A percentile compares a stretch with the other conserved stretches of the same genome.
Conservation (phyloP, 352 stramenopile species). For the Phytophthora ramorum region DNA sequence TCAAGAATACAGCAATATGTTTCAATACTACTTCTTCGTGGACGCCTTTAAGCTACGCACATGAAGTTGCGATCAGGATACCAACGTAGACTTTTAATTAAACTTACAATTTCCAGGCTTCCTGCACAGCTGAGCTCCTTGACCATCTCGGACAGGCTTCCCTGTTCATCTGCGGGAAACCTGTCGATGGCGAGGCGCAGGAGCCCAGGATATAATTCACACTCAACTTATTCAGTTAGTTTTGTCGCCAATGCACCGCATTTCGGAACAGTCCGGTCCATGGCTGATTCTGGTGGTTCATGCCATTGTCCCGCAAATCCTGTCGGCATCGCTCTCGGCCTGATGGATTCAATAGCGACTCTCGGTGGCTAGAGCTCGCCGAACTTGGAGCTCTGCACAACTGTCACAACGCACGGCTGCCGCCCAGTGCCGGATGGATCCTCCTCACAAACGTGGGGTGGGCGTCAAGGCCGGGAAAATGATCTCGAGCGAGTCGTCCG, state of each 20-base stretch:
- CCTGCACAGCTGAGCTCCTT: neutral
- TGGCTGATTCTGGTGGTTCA: slow-evolving; percentile 34
- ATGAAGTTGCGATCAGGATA: neutral
- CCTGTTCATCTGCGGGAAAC: neutral
- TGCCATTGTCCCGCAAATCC: slow-evolving; percentile 27
- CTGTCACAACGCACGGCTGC: slow-evolving; percentile 1
- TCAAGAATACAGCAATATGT: slow-evolving; percentile 12
- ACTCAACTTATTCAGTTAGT: slow-evolving; percentile 11
- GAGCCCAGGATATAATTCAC: neutral
- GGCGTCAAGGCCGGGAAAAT: slow-evolving; percentile 19
- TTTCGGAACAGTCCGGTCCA: slow-evolving; percentile 18
- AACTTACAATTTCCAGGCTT: neutral
- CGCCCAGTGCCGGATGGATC: slow-evolving; percentile 13
- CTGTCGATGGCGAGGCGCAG: neutral
- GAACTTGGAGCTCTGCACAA: neutral
- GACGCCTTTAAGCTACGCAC: neutral
- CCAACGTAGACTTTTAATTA: neutral
- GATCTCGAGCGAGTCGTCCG: slow-evolving; percentile 45
- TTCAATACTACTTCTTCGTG: slow-evolving; percentile 12
- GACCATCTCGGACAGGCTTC: neutral
- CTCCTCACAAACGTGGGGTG: slow-evolving; percentile 24
- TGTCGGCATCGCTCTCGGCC: slow-evolving; percentile 12
- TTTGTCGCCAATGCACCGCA: neutral
- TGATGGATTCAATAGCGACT: neutral
- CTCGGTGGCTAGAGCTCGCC: slow-evolving; percentile 14